Conservation (phyloP, 768 basidiomycete genomes). For the Lactifluus echinatus region DNA sequence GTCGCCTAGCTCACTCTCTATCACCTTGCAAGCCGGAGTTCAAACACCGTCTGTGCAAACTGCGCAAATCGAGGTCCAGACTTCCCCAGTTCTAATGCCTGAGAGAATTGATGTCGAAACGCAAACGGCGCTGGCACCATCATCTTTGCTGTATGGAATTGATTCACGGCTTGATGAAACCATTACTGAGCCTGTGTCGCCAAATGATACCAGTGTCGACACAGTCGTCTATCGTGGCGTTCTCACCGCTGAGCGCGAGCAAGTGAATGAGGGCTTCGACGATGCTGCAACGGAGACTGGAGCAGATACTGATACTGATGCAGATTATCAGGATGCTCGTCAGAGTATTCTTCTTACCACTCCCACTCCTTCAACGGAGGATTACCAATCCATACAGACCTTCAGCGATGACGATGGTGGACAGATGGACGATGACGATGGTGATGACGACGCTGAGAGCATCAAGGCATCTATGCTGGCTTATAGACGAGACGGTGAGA, state of each 20-base stretch:
- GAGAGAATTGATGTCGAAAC: slow-evolving; percentile 18
- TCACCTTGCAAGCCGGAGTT: slow-evolving; percentile 25
- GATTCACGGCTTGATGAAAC: slow-evolving; percentile 9
- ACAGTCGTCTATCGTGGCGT: slow-evolving; percentile 24
- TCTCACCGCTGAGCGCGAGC: slow-evolving; percentile 23
- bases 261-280: slow-evolving; percentile 33
- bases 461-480: slow-evolving; percentile 55
- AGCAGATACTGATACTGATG: slow-evolving; percentile 57
- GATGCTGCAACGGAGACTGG: slow-evolving; percentile 51
- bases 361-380: slow-evolving; percentile 48
- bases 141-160: slow-evolving; percentile 4
- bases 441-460: slow-evolving; percentile 56
- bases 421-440: slow-evolving; percentile 51
- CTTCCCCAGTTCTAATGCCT: slow-evolving; percentile 16
- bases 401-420: slow-evolving; percentile 52
- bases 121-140: slow-evolving; percentile 15
- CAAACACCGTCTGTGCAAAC: slow-evolving; percentile 31
- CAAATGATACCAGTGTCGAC: slow-evolving; percentile 27
- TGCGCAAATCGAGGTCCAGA: slow-evolving; percentile 31
- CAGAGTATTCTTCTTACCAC: slow-evolving; percentile 54
- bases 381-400: slow-evolving; percentile 13
- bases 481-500: slow-evolving; percentile 19
- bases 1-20: slow-evolving; percentile 3
- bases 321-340: slow-evolving; percentile 69
- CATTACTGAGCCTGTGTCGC: slow-evolving; percentile 14